Conservation (phyloP, 805 yeast genomes). For the Candida endomychidarum region DNA sequence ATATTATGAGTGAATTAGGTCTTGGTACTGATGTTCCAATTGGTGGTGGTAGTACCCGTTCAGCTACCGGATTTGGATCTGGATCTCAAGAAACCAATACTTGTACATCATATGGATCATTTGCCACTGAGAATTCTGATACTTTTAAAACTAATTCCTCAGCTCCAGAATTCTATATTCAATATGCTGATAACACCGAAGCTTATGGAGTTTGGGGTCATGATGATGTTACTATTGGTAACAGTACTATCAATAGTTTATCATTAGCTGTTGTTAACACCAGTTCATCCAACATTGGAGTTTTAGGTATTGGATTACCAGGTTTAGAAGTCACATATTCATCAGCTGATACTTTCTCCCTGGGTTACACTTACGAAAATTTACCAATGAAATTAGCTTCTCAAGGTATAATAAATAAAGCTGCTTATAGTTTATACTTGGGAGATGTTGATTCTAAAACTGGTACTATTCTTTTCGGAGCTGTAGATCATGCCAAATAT, state of each 20-base stretch:
- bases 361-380: conserved; percentile 37
- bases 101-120: conserved; percentile 50
- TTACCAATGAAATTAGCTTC: conserved; percentile 34
- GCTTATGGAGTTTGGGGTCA: conserved; percentile 59
- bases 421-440: conserved; percentile 38
- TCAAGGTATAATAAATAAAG: conserved; percentile 33
- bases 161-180: conserved; percentile 40
- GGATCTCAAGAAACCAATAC: conserved; percentile 20
- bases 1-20: conserved; percentile 2
- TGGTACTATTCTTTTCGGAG: conserved; percentile 44
- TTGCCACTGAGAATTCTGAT: conserved; percentile 39
- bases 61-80: conserved; percentile 9
- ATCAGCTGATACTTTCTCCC: not conserved
- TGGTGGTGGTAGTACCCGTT: conserved; percentile 12
- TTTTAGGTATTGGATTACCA: conserved; percentile 69
- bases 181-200: conserved; percentile 49
- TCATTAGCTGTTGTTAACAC: conserved; percentile 74
- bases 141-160: conserved; percentile 42
- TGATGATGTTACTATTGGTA: conserved; percentile 58
- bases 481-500: conserved; percentile 44
- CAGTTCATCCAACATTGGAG: conserved; percentile 67
- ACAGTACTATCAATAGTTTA: conserved; percentile 45
- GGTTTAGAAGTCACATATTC: conserved; percentile 63
- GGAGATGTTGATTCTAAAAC: conserved; percentile 22
- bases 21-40: not conserved